A percentile compares a stretch with the other conserved stretches of the same genome.
phyloP scores from a whole-genome alignment of 495 filamentous ascomycete species.

The Gamarada debralockiae region DNA sequence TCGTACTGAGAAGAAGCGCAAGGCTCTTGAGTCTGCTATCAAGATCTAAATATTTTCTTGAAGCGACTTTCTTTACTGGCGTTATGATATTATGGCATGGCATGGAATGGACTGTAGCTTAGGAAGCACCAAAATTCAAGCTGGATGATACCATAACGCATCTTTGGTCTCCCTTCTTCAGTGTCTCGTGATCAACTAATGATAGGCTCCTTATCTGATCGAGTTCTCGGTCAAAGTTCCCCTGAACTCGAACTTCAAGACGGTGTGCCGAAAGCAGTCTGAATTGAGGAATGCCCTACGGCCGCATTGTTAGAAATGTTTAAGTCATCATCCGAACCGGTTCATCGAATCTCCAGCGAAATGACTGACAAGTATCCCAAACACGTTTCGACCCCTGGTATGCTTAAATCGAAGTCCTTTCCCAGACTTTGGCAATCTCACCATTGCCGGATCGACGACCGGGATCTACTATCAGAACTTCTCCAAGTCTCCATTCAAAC shows the following conservation, averaged over 20 bases:
- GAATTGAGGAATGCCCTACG: no score
- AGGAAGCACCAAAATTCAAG: conserved; percentile 21
- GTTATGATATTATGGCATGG: conserved; percentile 24
- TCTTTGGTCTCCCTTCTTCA: no score
- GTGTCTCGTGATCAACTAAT: no score
- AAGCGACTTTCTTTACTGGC: conserved; percentile 9
- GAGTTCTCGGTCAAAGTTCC: no score
- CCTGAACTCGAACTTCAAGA: no score
- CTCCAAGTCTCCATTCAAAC: no score
- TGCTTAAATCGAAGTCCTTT: background rate
- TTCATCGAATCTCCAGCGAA: no score
- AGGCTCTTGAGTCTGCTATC: conserved; percentile 87
- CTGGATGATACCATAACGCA: conserved; percentile 23
- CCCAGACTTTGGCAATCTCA: conserved; percentile 3
- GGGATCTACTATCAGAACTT: no score
- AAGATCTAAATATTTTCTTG: conserved; percentile 70
- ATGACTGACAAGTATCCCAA: no score
- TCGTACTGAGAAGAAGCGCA: conserved; percentile 91
- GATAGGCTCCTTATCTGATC: no score
- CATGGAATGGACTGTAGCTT: conserved; percentile 19
- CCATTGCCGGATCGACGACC: conserved; percentile 5
- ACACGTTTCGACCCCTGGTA: background rate
- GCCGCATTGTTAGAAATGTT: no score
- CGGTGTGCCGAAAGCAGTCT: no score
- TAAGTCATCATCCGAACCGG: background rate